Evolutionary conservation across 495 filamentous ascomycete species (phyloP).

Genomic region (Hypoxylon fragiforme): DNA sequence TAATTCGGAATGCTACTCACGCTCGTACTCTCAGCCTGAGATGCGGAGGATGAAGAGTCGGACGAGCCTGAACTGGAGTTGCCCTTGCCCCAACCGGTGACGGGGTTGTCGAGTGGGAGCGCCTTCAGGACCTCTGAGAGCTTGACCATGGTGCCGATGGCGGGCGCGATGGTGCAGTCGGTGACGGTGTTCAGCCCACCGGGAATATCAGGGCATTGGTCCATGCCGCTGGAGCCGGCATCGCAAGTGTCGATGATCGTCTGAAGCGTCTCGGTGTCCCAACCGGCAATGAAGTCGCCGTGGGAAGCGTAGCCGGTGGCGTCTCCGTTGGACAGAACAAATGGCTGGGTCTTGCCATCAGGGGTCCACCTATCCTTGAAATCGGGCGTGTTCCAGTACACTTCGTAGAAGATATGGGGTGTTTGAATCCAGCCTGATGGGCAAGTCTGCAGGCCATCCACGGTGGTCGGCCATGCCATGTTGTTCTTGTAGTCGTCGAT

Average conservation of each 20-base stretch:
- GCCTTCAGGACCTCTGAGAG: constrained; percentile 36
- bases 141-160: constrained; percentile 39
- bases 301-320: constrained; percentile 62
- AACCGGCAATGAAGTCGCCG: constrained; percentile 74
- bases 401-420: constrained; percentile 69
- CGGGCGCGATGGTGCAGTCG: constrained; percentile 53
- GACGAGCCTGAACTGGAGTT: constrained; percentile 20
- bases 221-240: constrained; percentile 53
- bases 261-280: constrained; percentile 65
- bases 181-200: constrained; percentile 44
- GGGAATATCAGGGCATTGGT: constrained; percentile 57
- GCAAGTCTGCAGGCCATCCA: constrained; percentile 60
- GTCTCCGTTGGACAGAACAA: constrained; percentile 67
- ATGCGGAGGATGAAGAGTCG: constrained; percentile 8
- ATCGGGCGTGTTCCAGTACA: constrained; percentile 62
- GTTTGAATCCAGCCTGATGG: constrained; percentile 60
- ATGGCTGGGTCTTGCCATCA: constrained; percentile 60
- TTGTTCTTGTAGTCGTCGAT: constrained; percentile 53
- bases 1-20: constrained; percentile 18
- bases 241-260: constrained; percentile 64
- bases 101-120: constrained; percentile 64
- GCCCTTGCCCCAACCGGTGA: constrained; percentile 46
- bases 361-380: constrained; percentile 60
- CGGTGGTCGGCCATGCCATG: constrained; percentile 55
- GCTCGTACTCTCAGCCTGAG: constrained; percentile 5